Evolutionary conservation across 768 basidiomycete genomes (phyloP).

Genomic region (Podaxis pistillaris): DNA sequence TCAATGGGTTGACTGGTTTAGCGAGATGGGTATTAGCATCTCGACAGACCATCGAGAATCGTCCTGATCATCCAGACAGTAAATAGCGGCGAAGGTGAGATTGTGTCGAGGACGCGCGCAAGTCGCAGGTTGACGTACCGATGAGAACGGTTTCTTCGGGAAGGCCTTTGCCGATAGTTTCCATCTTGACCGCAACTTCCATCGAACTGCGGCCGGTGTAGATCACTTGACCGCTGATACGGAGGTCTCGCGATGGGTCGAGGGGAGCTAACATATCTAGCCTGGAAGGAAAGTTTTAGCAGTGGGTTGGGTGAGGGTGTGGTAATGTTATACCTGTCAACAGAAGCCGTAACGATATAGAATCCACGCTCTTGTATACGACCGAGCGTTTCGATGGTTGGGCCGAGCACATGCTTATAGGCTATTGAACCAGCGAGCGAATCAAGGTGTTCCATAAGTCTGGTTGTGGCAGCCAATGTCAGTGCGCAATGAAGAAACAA

Average conservation of each 20-base stretch:
- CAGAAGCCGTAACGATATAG: constrained; percentile 83
- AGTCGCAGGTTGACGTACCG: constrained; percentile 34
- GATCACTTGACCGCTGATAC: constrained; percentile 79
- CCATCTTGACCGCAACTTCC: constrained; percentile 88
- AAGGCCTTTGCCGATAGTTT: constrained; percentile 48
- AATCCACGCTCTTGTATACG: constrained; percentile 62
- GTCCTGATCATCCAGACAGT: constrained; percentile 42
- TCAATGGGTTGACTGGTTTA: constrained; percentile 59
- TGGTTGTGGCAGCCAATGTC: constrained; percentile 18
- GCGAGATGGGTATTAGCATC: constrained; percentile 67
- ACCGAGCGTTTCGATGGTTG: constrained; percentile 51
- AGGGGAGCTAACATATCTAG: constrained; percentile 67
- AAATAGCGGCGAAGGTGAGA: neutral
- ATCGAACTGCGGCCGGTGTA: constrained; percentile 76
- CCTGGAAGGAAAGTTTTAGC: constrained; percentile 29
- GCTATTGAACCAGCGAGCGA: constrained; percentile 83
- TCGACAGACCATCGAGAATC: constrained; percentile 89
- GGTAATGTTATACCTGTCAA: constrained; percentile 55
- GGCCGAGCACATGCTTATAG: constrained; percentile 80
- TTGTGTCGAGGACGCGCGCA: neutral
- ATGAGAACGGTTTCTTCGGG: constrained; percentile 64
- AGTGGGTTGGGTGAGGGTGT: neutral
- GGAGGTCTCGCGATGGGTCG: constrained; percentile 61
- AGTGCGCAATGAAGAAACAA: neutral
- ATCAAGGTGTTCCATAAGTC: constrained; percentile 79